Evolutionary conservation across 192 early-diverging fungal species (phyloP).

Genomic region (Podochytrium sp.): DNA sequence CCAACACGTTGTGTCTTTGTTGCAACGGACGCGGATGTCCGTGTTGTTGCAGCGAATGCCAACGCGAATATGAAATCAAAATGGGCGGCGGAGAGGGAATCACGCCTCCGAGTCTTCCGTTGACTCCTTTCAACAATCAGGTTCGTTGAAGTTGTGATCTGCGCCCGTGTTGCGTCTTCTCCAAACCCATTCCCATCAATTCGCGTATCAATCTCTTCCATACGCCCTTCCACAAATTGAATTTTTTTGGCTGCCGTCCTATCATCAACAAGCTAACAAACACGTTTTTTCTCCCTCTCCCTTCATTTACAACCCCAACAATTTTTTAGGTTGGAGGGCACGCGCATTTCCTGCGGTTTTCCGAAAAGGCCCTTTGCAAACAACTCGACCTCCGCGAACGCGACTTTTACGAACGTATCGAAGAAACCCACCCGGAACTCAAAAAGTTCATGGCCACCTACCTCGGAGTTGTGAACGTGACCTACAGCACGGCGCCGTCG

Average conservation of each 20-base stretch:
- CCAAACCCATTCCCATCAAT: too few relatives aligned
- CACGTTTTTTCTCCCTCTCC: neutral
- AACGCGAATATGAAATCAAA: slow-evolving; percentile 4
- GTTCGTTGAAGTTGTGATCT: slow-evolving; percentile 5
- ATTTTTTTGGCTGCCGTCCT: neutral
- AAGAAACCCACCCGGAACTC: slow-evolving; percentile 74
- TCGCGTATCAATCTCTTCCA: too few relatives aligned
- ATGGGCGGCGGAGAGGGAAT: slow-evolving; percentile 1
- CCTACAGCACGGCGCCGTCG: slow-evolving; percentile 48
- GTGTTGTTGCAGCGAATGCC: slow-evolving; percentile 22
- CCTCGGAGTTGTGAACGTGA: slow-evolving; percentile 93
- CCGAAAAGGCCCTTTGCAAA: slow-evolving; percentile 96
- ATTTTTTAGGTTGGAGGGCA: slow-evolving; percentile 81
- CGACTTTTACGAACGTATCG: slow-evolving; percentile 88
- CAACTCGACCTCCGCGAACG: slow-evolving; percentile 84
- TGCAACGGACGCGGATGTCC: slow-evolving; percentile 24
- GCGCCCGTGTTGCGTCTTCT: too few relatives aligned
- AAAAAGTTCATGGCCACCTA: slow-evolving; percentile 90
- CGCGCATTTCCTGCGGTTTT: slow-evolving; percentile 92
- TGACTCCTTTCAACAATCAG: slow-evolving; percentile 58
- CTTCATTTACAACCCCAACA: neutral
- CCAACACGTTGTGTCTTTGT: slow-evolving; percentile 9
- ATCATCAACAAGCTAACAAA: neutral
- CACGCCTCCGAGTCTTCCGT: slow-evolving; percentile 46
- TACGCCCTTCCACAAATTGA: too few relatives aligned